These are phyloP conservation scores for Phylloporus arenicola DNA, from an alignment of 768 basidiomycete genomes.

Conservation along the genomic window DNA sequence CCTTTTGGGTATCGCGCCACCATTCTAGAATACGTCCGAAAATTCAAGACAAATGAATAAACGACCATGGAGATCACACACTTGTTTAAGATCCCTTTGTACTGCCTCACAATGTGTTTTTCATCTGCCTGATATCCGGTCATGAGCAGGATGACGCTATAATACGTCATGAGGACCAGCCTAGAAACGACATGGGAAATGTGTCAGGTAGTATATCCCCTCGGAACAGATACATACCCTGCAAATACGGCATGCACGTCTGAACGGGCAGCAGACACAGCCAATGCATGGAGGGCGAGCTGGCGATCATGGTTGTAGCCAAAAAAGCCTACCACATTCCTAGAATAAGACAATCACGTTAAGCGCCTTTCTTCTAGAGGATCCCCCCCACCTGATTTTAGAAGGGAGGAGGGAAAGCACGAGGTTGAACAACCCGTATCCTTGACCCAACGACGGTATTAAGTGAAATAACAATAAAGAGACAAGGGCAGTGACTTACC, in stretches of 20 bases:
- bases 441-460: constrained; percentile 11
- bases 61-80: constrained; percentile 25
- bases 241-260: constrained; percentile 77
- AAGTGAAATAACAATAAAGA: background rate
- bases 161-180: constrained; percentile 76
- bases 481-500: constrained; percentile 36
- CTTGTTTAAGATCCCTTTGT: constrained; percentile 60
- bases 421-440: constrained; percentile 71
- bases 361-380: background rate
- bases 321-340: constrained; percentile 67
- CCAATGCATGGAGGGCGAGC: constrained; percentile 62
- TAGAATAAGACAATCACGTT: constrained; percentile 21
- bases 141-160: constrained; percentile 63
- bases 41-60: background rate
- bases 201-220: background rate
- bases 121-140: constrained; percentile 77
- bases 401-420: constrained; percentile 73
- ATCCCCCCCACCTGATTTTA: constrained; percentile 50
- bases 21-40: constrained; percentile 33
- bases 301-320: constrained; percentile 71
- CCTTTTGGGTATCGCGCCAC: constrained; percentile 58
- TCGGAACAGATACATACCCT: constrained; percentile 40
- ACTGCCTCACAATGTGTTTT: constrained; percentile 54
- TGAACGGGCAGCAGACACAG: constrained; percentile 56
- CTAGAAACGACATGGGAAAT: constrained; percentile 30